Percentiles rank a stretch among this genome's conserved stretches.
These are phyloP conservation scores for Trametes cingulata DNA, from an alignment of 768 basidiomycete genomes.

Conservation along the genomic window DNA sequence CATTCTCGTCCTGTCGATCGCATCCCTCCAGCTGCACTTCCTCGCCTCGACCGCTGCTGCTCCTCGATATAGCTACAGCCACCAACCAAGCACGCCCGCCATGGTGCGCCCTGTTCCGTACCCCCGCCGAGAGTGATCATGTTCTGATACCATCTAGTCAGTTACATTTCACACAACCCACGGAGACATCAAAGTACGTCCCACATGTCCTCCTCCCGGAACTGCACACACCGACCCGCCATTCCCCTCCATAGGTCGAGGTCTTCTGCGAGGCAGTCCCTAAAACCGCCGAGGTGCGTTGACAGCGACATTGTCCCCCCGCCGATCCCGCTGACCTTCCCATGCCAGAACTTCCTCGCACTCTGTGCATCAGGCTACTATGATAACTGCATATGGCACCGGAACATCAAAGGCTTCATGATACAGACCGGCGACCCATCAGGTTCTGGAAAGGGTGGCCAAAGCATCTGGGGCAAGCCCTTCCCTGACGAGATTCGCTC, in stretches of 20 bases:
- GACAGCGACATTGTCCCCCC: neutral
- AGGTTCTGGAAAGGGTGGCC: slow-evolving; percentile 93
- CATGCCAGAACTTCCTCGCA: slow-evolving; percentile 85
- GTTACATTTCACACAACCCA: slow-evolving; percentile 94
- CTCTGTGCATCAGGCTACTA: slow-evolving; percentile 90
- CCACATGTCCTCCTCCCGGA: neutral
- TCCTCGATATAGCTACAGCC: neutral
- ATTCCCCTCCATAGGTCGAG: slow-evolving; percentile 65
- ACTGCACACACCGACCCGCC: neutral
- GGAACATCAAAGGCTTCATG: slow-evolving; percentile 97
- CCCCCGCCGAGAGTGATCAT: neutral
- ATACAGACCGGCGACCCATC: slow-evolving; percentile 89
- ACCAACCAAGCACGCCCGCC: slow-evolving; percentile 8
- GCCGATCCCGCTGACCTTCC: neutral
- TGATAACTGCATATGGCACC: slow-evolving; percentile 83
- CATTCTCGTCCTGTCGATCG: neutral
- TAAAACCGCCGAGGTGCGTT: slow-evolving; percentile 83
- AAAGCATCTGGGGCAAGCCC: slow-evolving; percentile 93
- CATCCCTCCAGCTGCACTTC: neutral
- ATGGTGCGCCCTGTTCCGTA: slow-evolving; percentile 27
- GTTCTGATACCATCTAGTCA: slow-evolving; percentile 48
- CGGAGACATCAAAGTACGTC: slow-evolving; percentile 86
- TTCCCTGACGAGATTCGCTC: slow-evolving; percentile 92
- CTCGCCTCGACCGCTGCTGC: slow-evolving; percentile 1
- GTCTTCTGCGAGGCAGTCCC: slow-evolving; percentile 97